Percentiles rank a stretch among this genome's conserved stretches.
Evolutionary conservation across 2,329 filamentous ascomycete genomes (phyloP).

Genomic region (Dothidotthia symphoricarpi): DNA sequence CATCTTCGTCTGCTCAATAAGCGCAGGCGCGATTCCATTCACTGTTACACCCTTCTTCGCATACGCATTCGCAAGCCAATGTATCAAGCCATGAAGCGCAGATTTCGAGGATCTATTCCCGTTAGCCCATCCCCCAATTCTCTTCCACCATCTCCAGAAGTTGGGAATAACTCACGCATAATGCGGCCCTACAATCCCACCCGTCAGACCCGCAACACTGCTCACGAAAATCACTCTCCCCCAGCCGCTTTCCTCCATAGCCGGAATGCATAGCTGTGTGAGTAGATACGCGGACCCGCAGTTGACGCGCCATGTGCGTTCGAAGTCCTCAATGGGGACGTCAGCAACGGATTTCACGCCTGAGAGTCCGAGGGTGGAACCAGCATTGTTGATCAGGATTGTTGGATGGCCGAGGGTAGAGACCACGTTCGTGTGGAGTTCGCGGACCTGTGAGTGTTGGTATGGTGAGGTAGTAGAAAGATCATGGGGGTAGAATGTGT

Average conservation of each 20-base stretch:
- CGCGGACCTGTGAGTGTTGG: constrained; percentile 25
- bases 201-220: constrained; percentile 43
- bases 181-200: constrained; percentile 44
- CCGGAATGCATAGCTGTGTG: constrained; percentile 41
- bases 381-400: constrained; percentile 46
- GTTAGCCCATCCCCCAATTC: background rate
- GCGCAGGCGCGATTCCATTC: constrained; percentile 50
- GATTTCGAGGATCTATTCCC: constrained; percentile 37
- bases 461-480: background rate
- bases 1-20: constrained; percentile 50
- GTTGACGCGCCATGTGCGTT: constrained; percentile 42
- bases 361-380: constrained; percentile 23
- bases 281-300: constrained; percentile 39
- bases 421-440: constrained; percentile 37
- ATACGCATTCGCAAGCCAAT: constrained; percentile 47
- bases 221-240: constrained; percentile 42
- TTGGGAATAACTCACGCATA: constrained; percentile 34
- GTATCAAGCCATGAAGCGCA: constrained; percentile 49
- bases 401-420: constrained; percentile 35
- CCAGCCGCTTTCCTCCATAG: constrained; percentile 40
- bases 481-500: constrained; percentile 5
- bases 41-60: constrained; percentile 49
- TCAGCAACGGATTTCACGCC: constrained; percentile 31
- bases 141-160: background rate
- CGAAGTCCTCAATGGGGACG: constrained; percentile 39